Conservation (phyloP, 2,329 filamentous ascomycete species). For the Leptographium lundbergii region DNA sequence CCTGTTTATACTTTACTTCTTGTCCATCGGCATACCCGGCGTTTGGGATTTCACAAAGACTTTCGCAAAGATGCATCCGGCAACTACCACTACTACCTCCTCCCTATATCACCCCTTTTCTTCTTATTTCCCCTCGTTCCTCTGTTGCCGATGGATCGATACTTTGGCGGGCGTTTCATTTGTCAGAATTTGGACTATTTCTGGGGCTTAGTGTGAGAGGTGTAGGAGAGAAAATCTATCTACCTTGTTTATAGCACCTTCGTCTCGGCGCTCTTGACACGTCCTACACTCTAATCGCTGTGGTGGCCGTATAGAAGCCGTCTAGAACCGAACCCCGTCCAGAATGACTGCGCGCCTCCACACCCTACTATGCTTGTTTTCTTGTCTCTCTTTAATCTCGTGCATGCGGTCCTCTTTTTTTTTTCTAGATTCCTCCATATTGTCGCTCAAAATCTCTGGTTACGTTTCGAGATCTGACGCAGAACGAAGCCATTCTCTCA, state of each 20-base stretch:
- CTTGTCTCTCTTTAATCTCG: conserved; percentile 11
- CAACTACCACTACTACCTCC: neutral
- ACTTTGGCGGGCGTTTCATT: conserved; percentile 8
- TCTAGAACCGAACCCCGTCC: neutral
- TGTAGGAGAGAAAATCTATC: neutral
- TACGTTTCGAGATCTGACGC: neutral
- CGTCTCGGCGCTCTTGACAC: neutral
- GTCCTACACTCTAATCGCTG: neutral
- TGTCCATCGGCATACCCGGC: conserved; percentile 25
- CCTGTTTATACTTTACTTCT: conserved; percentile 23
- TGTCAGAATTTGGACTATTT: neutral
- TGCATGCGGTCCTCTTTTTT: conserved; percentile 27
- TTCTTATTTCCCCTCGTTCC: conserved; percentile 1
- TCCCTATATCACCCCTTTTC: neutral
- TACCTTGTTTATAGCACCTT: neutral
- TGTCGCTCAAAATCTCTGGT: neutral
- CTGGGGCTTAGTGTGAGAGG: neutral
- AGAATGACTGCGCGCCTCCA: neutral
- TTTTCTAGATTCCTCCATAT: conserved; percentile 8
- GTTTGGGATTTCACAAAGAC: conserved; percentile 18
- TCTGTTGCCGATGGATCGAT: conserved; percentile 8
- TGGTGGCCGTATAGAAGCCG: neutral
- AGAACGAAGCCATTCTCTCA: neutral
- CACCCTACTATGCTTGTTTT: neutral
- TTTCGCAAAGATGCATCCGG: conserved; percentile 6